These are phyloP conservation scores for Talaromyces wortmannii DNA, from an alignment of 495 filamentous ascomycete species.

Conservation along the genomic window DNA sequence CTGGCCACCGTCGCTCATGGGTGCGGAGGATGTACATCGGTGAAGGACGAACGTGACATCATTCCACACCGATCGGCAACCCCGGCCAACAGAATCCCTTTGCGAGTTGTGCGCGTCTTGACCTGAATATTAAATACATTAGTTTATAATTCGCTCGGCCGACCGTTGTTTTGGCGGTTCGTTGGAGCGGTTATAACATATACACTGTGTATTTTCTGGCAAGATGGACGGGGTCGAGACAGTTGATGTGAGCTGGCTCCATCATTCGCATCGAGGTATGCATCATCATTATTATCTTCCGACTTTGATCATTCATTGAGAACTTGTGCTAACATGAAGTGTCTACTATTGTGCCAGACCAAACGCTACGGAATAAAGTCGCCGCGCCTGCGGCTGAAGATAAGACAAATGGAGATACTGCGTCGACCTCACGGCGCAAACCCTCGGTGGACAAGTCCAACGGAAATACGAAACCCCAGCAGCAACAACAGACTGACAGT, in stretches of 20 bases:
- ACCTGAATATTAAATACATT: not conserved
- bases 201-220: not conserved
- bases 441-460: not conserved
- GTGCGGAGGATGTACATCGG: not conserved
- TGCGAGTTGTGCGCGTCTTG: not conserved
- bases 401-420: constrained; percentile 7
- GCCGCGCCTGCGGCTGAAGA: constrained; percentile 15
- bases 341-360: not conserved
- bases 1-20: not conserved
- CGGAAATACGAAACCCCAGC: not conserved
- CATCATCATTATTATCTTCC: not conserved
- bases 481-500: too few relatives aligned
- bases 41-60: constrained; percentile 6
- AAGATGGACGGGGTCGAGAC: constrained; percentile 57
- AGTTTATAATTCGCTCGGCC: not conserved
- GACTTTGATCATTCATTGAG: not conserved
- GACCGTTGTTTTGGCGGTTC: too few relatives aligned
- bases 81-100: not conserved
- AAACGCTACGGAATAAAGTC: constrained; percentile 8
- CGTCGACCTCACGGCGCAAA: not conserved
- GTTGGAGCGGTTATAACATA: too few relatives aligned
- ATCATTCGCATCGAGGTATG: constrained; percentile 59
- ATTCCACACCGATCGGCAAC: constrained; percentile 5
- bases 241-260: constrained; percentile 64
- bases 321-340: not conserved